Base-by-base conservation (phyloP, 768 basidiomycete genomes). In the Mycena maculata region DNA sequence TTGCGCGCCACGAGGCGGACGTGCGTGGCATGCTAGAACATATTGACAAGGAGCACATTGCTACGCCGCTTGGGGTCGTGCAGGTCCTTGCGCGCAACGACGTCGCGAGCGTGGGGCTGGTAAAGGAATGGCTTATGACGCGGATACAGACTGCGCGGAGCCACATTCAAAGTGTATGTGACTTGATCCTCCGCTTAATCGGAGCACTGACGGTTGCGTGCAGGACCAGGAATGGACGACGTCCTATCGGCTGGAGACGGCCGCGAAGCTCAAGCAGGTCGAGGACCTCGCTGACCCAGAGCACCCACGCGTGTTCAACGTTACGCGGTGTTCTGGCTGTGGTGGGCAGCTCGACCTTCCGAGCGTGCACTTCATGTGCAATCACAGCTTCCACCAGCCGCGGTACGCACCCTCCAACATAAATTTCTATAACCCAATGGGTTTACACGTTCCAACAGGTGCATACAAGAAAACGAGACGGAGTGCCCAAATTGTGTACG, bases 341-440 rank as follows among this genome's bases (percentile, higher is more conserved):
- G 86, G 90, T 18, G 94, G 91, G 1, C 94, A 93, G 72, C 87
- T 99, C 65, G 96, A 98, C 76, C 87, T 98, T 12, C 97, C 98
- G 0, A 92, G 89, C 69, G 85, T 99, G 8, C 96, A 99, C 78
- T 99, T 98, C 75, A 98, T 99, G 97, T 99, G 97, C 79, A 90
- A 92, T 73, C 98, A 99, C 76, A 95, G 94, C 67, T 99, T 94
- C 81, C 98, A 99, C 76, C 95, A 97, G 76, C 69, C 69, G 11
- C 85, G 96, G 94, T 94, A 79, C 75, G 78, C 63, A 3, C 22
- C 53, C 36, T 50, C n/a, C 53, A 31, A 50, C 59, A 57, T 36
- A 38, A 23, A 41, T 48, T 22, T 36, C 38, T 31, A 55, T 23
- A 44, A 36, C 2, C 15, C 30, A 30, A 30, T 41, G 44, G 2